Evolutionary conservation across 352 stramenopile species (phyloP).

Genomic region (Blastocystis sp.): DNA sequence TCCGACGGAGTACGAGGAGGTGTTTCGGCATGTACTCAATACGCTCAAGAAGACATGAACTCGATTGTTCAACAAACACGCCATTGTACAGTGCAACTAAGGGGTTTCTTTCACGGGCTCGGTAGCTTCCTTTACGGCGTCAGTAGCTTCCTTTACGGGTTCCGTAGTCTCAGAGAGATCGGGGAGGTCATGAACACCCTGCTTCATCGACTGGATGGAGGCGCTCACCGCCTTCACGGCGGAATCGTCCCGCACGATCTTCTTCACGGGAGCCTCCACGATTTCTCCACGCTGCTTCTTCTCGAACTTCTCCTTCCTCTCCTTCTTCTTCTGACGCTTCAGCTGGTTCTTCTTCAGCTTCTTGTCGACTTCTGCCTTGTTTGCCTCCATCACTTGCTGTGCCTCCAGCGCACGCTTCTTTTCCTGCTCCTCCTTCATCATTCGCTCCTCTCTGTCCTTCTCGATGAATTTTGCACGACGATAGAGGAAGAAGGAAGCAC

Average conservation of each 20-base stretch:
- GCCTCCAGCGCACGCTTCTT: conserved; percentile 4
- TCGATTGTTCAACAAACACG: conserved; percentile 28
- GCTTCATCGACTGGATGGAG: conserved; percentile 6
- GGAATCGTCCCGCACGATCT: conserved; percentile 57
- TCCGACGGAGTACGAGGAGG: conserved; percentile 34
- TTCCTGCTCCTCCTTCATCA: conserved; percentile 51
- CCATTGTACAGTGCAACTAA: too few species aligned
- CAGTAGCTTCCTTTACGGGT: background rate
- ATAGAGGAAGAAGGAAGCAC: conserved; percentile 50
- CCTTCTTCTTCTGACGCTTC: conserved; percentile 63
- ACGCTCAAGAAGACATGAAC: background rate
- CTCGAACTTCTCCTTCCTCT: conserved; percentile 49
- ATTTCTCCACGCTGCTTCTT: conserved; percentile 11
- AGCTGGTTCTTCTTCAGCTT: conserved; percentile 50
- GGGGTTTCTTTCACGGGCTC: background rate
- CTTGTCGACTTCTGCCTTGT: conserved; percentile 43
- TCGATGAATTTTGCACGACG: conserved; percentile 58
- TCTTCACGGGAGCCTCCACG: conserved; percentile 33
- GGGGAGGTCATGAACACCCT: background rate
- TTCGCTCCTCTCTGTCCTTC: conserved; percentile 18
- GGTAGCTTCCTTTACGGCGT: background rate
- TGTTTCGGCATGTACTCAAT: background rate
- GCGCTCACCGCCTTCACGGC: conserved; percentile 35
- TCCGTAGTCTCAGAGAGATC: background rate
- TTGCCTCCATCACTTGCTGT: background rate